Percentiles rank a stretch among this genome's conserved stretches.
Evolutionary conservation across 768 basidiomycete genomes (phyloP).

Genomic region (Leccinum disarticulatum): DNA sequence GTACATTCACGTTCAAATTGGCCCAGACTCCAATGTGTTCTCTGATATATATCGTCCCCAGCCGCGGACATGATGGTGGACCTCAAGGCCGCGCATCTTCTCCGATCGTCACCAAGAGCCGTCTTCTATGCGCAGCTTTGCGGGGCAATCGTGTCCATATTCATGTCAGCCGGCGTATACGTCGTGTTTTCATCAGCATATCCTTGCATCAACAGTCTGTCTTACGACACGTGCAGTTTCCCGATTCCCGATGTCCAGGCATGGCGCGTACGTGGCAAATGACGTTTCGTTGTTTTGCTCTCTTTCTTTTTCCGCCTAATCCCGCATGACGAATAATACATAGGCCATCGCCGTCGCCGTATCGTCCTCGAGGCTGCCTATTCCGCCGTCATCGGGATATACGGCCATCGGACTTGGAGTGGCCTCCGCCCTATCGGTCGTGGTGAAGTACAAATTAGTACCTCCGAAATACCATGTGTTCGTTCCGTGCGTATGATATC

Average conservation of each 20-base stretch:
- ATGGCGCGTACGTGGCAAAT: neutral
- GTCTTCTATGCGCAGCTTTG: neutral
- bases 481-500: neutral
- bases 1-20: neutral
- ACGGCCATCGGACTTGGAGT: neutral
- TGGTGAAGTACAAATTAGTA: conserved; percentile 5
- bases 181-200: conserved; percentile 4
- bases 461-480: conserved; percentile 3
- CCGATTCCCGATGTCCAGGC: conserved; percentile 6
- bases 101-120: conserved; percentile 1
- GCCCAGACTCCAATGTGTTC: neutral
- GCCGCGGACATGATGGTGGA: conserved; percentile 1
- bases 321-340: neutral
- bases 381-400: conserved; percentile 2
- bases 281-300: neutral
- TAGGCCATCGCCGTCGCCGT: neutral
- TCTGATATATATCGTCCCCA: neutral
- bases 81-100: conserved; percentile 2
- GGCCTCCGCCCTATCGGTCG: conserved; percentile 1
- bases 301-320: neutral
- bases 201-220: conserved; percentile 1
- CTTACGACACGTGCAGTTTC: conserved; percentile 5
- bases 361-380: neutral
- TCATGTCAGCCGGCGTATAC: conserved; percentile 2
- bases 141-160: conserved; percentile 3